Base-by-base conservation (phyloP, 371 early-diverging fungal species). In the Mucor irregularis region DNA sequence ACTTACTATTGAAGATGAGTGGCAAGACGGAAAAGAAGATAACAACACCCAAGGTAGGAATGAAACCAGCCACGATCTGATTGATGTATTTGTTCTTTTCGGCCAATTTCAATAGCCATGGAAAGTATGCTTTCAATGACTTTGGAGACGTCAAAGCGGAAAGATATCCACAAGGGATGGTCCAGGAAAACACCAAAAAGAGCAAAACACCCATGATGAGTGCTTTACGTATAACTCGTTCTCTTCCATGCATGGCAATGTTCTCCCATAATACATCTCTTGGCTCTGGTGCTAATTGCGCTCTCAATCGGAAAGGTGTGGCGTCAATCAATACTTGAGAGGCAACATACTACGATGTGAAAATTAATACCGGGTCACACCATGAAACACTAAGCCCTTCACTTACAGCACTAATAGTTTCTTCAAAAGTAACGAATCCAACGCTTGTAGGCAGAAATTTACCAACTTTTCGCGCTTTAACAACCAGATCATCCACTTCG, bases 391-490 rank as follows among this genome's bases (percentile, higher is more conserved):
- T 5, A 17, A n/a, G 3, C 39, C 6, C 5, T 38, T 38, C 19
- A 55, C 75, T 62, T 74, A 78, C 79, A 26, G 86, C 88, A 21
- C 84, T 70, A 52, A 90, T 66, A 35, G 84, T 72, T 35, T 83
- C 85, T 58, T 88, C 88, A 72, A 92, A 91, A 2, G 92, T 90
- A 17, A 91, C 88, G 73, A 92, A 90, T 0, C 87, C 92, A 6
- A 88, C 83, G 44, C 82, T 78, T 7, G 87, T 87, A 9, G 85
- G 82, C 30, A 71, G 61, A 38, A 80, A 81, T 19, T 71, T 58
- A 25, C 84, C 86, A 13, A 74, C 51, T 24, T 73, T 62, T 14
- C 92, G 72, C 50, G 90, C 77, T 37, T 76, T 75, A 9, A 65
- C 56, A 0, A 90, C 85, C 22, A 78, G 57, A 5, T 45, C 53